Conservation (phyloP, 2,329 filamentous ascomycete species). For the Gyromitra esculenta region DNA sequence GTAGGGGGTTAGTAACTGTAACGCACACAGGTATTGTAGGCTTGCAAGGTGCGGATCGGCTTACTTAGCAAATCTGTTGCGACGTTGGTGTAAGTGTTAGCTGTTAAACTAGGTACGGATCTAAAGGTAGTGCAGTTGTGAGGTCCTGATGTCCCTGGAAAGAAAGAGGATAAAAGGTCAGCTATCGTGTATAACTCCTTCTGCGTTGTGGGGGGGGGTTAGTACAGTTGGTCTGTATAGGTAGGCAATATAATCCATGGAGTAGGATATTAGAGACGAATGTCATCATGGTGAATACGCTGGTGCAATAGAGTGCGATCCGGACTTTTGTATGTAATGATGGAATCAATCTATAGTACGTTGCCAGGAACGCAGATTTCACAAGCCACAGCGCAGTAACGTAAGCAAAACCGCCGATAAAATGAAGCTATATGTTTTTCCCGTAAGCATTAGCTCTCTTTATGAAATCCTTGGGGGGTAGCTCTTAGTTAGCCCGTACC, state of each 20-base stretch:
- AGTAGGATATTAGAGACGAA: constrained; percentile 40
- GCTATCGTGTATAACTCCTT: background rate
- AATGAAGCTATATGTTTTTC: constrained; percentile 16
- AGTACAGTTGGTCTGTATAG: constrained; percentile 40
- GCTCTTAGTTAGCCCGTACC: background rate
- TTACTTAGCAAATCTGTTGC: constrained; percentile 39
- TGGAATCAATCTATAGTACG: constrained; percentile 35
- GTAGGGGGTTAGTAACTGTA: background rate
- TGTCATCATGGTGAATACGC: constrained; percentile 34
- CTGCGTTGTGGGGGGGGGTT: background rate
- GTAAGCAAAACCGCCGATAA: constrained; percentile 34
- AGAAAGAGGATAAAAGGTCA: background rate
- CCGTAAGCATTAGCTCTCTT: background rate
- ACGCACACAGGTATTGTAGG: background rate
- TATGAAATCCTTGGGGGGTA: background rate
- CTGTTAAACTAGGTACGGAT: constrained; percentile 41
- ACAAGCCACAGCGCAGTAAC: constrained; percentile 30
- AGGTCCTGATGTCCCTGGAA: constrained; percentile 32
- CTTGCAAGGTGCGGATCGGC: background rate
- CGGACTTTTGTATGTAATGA: constrained; percentile 22
- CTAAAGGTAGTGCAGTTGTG: constrained; percentile 41
- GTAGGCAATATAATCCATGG: constrained; percentile 42
- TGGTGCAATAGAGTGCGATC: constrained; percentile 36
- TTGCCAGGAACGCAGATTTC: constrained; percentile 32
- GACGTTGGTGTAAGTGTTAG: constrained; percentile 39